Evolutionary conservation across 2,329 filamentous ascomycete species (phyloP).

Genomic region (Fusarium vanettenii): DNA sequence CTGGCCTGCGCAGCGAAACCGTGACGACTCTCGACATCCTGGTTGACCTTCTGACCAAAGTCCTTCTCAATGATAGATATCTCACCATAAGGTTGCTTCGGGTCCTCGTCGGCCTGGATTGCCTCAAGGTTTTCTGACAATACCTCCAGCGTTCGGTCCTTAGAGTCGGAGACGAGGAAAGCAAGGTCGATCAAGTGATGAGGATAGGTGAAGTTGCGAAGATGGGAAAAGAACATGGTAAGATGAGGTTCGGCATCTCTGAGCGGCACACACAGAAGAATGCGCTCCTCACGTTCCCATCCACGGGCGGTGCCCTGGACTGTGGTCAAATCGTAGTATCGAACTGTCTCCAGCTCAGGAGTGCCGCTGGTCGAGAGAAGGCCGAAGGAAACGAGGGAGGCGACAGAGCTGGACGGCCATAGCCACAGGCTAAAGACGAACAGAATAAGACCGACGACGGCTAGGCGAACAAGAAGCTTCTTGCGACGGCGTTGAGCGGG

Average conservation of each 20-base stretch:
- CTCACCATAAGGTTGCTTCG: slow-evolving; percentile 88
- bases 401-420: slow-evolving; percentile 73
- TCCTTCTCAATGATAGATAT: slow-evolving; percentile 99
- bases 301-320: slow-evolving; percentile 91
- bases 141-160: slow-evolving; percentile 85
- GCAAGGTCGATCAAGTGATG: slow-evolving; percentile 96
- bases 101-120: slow-evolving; percentile 83
- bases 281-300: slow-evolving; percentile 96
- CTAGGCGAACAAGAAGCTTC: slow-evolving; percentile 77
- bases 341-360: slow-evolving; percentile 90
- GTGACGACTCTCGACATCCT: slow-evolving; percentile 97
- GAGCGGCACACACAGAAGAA: slow-evolving; percentile 92
- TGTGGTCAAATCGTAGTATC: slow-evolving; percentile 95
- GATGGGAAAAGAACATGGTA: slow-evolving; percentile 98
- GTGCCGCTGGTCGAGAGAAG: slow-evolving; percentile 75
- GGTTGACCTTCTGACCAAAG: slow-evolving; percentile 97
- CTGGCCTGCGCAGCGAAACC: slow-evolving; percentile 96
- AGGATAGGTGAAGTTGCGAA: slow-evolving; percentile 96
- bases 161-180: slow-evolving; percentile 97
- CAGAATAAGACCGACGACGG: slow-evolving; percentile 67
- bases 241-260: slow-evolving; percentile 93
- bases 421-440: slow-evolving; percentile 80
- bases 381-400: slow-evolving; percentile 74
- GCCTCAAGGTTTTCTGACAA: slow-evolving; percentile 80
- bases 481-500: slow-evolving; percentile 77